Evolutionary conservation across 768 basidiomycete species (phyloP).

Genomic region (Mrakia gelida): DNA sequence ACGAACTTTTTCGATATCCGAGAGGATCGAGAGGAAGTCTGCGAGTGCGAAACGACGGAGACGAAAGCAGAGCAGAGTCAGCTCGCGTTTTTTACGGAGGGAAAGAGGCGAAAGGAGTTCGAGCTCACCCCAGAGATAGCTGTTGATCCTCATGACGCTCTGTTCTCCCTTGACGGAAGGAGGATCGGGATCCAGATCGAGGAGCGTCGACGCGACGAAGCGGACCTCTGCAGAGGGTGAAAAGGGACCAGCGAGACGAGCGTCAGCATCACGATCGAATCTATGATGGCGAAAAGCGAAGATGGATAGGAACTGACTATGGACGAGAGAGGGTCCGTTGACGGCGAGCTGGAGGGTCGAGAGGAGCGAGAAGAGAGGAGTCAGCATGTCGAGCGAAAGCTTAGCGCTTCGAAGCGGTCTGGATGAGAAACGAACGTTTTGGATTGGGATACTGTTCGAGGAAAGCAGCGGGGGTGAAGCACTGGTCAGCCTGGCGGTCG

Average conservation of each 20-base stretch:
- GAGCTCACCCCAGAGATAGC: constrained; percentile 44
- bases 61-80: neutral
- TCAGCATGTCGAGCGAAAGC: neutral
- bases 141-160: constrained; percentile 32
- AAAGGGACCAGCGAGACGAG: neutral
- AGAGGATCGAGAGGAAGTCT: constrained; percentile 84
- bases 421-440: constrained; percentile 65
- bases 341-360: constrained; percentile 35
- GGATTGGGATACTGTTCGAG: constrained; percentile 71
- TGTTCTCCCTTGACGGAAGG: constrained; percentile 8
- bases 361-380: neutral
- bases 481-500: neutral
- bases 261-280: neutral
- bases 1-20: constrained; percentile 69
- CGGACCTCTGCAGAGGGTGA: constrained; percentile 56
- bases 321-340: constrained; percentile 51
- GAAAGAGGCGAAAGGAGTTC: neutral
- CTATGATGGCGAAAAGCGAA: neutral
- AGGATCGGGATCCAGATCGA: constrained; percentile 57
- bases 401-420: neutral
- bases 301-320: constrained; percentile 45
- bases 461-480: constrained; percentile 8
- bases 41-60: neutral
- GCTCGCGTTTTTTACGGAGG: neutral
- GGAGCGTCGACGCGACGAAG: constrained; percentile 89